phyloP scores from a whole-genome alignment of 75 land plant genomes.

The Isoetes taiwanensis region DNA sequence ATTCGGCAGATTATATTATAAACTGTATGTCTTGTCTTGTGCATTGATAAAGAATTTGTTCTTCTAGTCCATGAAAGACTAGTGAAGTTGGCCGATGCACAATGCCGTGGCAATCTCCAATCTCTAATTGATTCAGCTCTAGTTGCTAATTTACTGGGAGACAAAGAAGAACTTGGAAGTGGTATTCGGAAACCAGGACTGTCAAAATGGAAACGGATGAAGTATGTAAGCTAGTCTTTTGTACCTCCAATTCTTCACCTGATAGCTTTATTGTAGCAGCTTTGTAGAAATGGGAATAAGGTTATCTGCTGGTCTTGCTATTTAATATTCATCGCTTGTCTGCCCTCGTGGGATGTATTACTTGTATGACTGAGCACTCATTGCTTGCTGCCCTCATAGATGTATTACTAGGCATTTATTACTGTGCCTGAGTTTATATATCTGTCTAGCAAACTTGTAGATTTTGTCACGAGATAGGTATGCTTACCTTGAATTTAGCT shows the following conservation, averaged over 20 bases:
- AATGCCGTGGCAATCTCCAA: slow-evolving; percentile 15
- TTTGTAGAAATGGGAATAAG: not conserved
- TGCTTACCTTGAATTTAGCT: too few species aligned
- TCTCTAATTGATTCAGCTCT: slow-evolving; percentile 8
- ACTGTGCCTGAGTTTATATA: not conserved
- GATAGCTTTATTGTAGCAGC: not conserved
- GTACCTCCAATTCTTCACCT: not conserved
- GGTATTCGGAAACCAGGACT: slow-evolving; percentile 9
- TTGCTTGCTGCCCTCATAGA: too few species aligned
- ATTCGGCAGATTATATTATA: too few species aligned
- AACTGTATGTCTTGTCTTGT: too few species aligned
- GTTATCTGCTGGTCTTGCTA: too few species aligned
- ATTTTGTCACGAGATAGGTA: too few species aligned
- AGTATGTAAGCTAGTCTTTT: slow-evolving; percentile 2
- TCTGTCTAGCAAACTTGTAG: not conserved
- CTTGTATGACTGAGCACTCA: too few species aligned
- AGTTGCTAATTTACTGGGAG: not conserved
- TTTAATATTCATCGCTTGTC: not conserved
- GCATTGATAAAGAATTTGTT: too few species aligned
- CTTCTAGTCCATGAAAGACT: slow-evolving; percentile 11
- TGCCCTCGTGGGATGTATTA: not conserved
- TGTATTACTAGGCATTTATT: too few species aligned
- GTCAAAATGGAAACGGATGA: slow-evolving; percentile 17
- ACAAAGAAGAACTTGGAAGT: not conserved
- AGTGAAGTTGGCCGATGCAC: slow-evolving; percentile 9